Evolutionary conservation across 2,329 filamentous ascomycete species (phyloP).

Genomic region (Pseudocercospora musae): DNA sequence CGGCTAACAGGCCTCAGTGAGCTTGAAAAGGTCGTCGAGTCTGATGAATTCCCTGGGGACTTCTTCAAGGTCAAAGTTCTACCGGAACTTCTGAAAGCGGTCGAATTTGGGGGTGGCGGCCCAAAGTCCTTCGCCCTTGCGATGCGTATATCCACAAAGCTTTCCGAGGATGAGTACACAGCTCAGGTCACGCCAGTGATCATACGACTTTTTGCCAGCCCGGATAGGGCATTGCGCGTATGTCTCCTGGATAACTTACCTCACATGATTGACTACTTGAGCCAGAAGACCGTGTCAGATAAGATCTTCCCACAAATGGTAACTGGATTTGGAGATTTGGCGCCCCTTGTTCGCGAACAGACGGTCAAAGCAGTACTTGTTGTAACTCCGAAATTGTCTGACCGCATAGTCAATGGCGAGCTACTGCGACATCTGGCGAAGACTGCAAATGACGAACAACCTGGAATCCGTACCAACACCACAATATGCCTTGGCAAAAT

Average conservation of each 20-base stretch:
- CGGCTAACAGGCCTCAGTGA: slow-evolving; percentile 49
- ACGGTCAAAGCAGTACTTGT: slow-evolving; percentile 91
- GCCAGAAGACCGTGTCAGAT: slow-evolving; percentile 87
- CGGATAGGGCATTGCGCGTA: slow-evolving; percentile 87
- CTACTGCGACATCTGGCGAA: slow-evolving; percentile 87
- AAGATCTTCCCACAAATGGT: slow-evolving; percentile 96
- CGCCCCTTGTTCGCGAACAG: slow-evolving; percentile 89
- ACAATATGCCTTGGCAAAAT: slow-evolving; percentile 98
- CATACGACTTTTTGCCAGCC: slow-evolving; percentile 81
- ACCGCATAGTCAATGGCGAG: slow-evolving; percentile 90
- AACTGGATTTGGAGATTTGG: slow-evolving; percentile 90
- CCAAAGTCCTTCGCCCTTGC: slow-evolving; percentile 85
- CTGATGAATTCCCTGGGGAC: slow-evolving; percentile 93
- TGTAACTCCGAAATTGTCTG: slow-evolving; percentile 83
- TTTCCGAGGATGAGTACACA: slow-evolving; percentile 88
- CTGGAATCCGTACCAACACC: slow-evolving; percentile 94
- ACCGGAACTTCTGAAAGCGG: slow-evolving; percentile 92
- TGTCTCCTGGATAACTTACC: slow-evolving; percentile 86
- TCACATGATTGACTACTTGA: slow-evolving; percentile 83
- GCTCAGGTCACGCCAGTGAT: slow-evolving; percentile 79
- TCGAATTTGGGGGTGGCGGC: slow-evolving; percentile 96
- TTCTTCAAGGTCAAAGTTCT: slow-evolving; percentile 98
- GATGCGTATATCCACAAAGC: slow-evolving; percentile 84
- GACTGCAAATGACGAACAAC: slow-evolving; percentile 95
- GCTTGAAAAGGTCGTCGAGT: slow-evolving; percentile 67